Conservation (phyloP, 2,329 filamentous ascomycete genomes). For the Aspergillaceae sp. region DNA sequence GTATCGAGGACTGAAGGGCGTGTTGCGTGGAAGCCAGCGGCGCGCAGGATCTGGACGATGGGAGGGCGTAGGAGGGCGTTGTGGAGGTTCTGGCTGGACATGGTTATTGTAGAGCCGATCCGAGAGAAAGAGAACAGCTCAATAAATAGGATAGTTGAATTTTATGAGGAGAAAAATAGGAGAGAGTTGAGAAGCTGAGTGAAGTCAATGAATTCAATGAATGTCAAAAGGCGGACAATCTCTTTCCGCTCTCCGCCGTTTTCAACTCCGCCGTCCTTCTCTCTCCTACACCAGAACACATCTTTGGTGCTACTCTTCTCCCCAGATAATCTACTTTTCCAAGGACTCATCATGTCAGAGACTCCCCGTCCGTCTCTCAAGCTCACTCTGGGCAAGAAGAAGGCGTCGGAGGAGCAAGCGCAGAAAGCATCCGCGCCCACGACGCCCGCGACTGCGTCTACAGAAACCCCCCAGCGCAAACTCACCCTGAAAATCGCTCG, state of each 20-base stretch:
- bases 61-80: conserved; percentile 77
- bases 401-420: conserved; percentile 18
- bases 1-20: conserved; percentile 76
- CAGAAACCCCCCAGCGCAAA: conserved; percentile 27
- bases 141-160: not conserved
- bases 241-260: conserved; percentile 3
- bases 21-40: conserved; percentile 79
- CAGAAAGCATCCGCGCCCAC: conserved; percentile 12
- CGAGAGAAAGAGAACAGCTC: not conserved
- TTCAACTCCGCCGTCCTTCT: not conserved
- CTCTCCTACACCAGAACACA: not conserved
- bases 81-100: conserved; percentile 47
- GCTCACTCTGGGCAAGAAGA: conserved; percentile 34
- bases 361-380: conserved; percentile 30
- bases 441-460: conserved; percentile 11
- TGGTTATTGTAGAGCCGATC: conserved; percentile 18
- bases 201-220: conserved; percentile 1
- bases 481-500: conserved; percentile 35
- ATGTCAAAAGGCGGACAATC: conserved; percentile 2
- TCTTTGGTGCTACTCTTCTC: conserved; percentile 7
- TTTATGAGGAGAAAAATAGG: not conserved
- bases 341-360: conserved; percentile 25
- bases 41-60: conserved; percentile 83
- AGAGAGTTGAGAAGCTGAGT: not conserved
- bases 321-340: not conserved